Evolutionary conservation across 345 rosid species (phyloP).

Genomic region (Sisymbrium altissimum): DNA sequence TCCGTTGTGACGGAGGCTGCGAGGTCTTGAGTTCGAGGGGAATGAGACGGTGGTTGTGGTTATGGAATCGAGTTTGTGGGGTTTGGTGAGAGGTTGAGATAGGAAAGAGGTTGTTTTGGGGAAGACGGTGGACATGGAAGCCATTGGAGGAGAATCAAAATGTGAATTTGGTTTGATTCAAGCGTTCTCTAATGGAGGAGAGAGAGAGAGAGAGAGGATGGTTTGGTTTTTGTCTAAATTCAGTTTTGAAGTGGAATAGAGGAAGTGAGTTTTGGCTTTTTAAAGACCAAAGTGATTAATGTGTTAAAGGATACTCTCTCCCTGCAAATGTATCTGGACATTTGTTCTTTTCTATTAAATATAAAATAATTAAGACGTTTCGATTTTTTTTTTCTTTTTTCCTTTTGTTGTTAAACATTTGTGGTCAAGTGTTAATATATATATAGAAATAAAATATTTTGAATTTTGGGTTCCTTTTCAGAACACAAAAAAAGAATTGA

Average conservation of each 20-base stretch:
- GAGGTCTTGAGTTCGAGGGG: conserved; percentile 25
- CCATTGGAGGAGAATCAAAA: conserved; percentile 38
- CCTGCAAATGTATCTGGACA: conserved; percentile 23
- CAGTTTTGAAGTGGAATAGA: conserved; percentile 16
- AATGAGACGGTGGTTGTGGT: conserved; percentile 27
- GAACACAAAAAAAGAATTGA: no score
- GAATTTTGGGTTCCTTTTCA: no score
- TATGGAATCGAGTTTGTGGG: conserved; percentile 32
- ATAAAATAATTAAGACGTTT: background rate
- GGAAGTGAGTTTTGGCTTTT: conserved; percentile 4
- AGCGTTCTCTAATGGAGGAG: background rate
- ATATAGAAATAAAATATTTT: no score
- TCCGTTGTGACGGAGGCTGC: background rate
- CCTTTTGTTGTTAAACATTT: no score
- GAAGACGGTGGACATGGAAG: conserved; percentile 50
- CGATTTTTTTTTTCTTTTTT: background rate
- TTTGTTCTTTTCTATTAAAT: background rate
- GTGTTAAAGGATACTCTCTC: background rate
- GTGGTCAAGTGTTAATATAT: no score
- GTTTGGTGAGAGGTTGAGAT: conserved; percentile 38
- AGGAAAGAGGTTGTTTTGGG: conserved; percentile 28
- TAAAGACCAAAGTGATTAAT: conserved; percentile 1
- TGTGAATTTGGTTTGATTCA: no score
- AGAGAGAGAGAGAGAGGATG: background rate
- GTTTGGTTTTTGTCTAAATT: background rate